phyloP scores from a whole-genome alignment of 345 rosid genomes.

The Bruguiera sexangula region DNA sequence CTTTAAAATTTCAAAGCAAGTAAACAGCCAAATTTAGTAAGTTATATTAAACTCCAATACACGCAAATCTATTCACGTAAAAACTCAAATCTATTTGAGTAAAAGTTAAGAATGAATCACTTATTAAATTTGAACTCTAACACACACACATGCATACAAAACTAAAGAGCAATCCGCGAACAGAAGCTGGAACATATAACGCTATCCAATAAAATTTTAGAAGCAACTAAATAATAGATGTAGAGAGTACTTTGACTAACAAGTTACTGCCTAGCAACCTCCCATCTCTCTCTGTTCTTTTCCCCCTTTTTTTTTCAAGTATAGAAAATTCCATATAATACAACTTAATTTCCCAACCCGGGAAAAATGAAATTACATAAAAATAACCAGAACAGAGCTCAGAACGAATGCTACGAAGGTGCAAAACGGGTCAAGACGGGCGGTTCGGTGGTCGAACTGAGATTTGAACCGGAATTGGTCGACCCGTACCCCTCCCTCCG shows the following conservation, averaged over 20 bases:
- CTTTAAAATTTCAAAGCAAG: no score
- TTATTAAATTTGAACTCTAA: no score
- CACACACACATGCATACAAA: no score
- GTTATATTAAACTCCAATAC: no score
- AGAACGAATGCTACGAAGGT: not conserved
- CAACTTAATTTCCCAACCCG: slow-evolving; percentile 3
- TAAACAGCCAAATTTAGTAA: no score
- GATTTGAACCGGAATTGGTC: slow-evolving; percentile 74
- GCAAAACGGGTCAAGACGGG: slow-evolving; percentile 28
- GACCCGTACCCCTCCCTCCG: slow-evolving; percentile 88
- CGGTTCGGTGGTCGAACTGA: slow-evolving; percentile 52
- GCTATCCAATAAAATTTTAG: slow-evolving; percentile 4
- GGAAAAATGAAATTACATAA: not conserved
- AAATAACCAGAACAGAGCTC: not conserved
- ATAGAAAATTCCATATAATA: slow-evolving; percentile 5
- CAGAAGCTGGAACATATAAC: not conserved
- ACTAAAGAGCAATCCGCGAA: no score
- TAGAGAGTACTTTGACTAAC: not conserved
- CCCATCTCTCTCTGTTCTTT: not conserved
- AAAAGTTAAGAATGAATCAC: no score
- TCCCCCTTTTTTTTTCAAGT: not conserved
- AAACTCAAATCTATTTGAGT: no score
- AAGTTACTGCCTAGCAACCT: slow-evolving; percentile 7
- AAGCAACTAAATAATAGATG: slow-evolving; percentile 16
- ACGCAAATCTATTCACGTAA: no score